These are phyloP conservation scores for Luzula sylvatica DNA, from an alignment of 176 grass and related monocot genomes.

Conservation along the genomic window DNA sequence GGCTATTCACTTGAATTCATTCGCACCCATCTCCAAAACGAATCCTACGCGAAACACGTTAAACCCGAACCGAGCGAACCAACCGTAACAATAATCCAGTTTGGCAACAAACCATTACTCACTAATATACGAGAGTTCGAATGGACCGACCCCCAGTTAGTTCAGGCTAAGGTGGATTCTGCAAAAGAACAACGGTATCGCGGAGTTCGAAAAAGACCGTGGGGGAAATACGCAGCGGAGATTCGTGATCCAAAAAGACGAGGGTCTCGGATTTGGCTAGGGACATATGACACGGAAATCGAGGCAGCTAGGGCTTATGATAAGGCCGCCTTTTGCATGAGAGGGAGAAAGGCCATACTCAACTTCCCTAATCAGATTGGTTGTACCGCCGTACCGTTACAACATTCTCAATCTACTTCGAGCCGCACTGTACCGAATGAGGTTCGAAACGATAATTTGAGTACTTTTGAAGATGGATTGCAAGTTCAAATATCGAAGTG, in stretches of 20 bases:
- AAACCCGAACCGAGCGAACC: conserved; percentile 1
- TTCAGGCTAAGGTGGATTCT: neutral
- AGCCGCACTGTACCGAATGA: neutral
- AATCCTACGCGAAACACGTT: neutral
- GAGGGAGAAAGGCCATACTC: conserved; percentile 75
- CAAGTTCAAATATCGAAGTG: too few relatives aligned
- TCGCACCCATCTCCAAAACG: neutral
- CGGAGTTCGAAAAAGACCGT: conserved; percentile 70
- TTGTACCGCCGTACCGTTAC: conserved; percentile 7
- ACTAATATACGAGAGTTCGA: neutral
- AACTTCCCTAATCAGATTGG: conserved; percentile 82
- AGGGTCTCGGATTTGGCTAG: conserved; percentile 79
- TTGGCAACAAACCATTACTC: neutral
- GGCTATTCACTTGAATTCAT: conserved; percentile 15
- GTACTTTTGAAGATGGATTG: neutral
- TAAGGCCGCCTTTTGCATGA: conserved; percentile 63
- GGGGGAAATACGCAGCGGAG: conserved; percentile 92
- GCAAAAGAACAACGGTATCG: conserved; percentile 53
- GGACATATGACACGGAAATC: conserved; percentile 78
- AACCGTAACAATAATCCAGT: conserved; percentile 2
- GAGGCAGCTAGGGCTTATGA: conserved; percentile 81
- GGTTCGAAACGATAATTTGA: neutral
- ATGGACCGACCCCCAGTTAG: neutral
- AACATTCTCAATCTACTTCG: neutral
- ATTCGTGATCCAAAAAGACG: conserved; percentile 73